phyloP scores from a whole-genome alignment of 202 grass and related monocot genomes.

The Panicum hallii region DNA sequence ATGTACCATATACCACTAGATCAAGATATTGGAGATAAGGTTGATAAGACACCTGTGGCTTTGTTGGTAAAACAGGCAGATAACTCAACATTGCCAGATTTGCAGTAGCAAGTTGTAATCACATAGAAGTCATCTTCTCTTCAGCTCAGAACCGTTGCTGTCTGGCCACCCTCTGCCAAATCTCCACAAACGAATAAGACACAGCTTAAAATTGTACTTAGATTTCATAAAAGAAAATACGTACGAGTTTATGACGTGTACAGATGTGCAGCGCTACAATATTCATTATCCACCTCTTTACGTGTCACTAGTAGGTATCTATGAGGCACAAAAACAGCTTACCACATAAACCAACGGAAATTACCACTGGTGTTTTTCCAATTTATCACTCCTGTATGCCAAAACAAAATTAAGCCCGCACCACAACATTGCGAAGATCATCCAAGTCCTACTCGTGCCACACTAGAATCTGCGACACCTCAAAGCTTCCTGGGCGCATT shows the following conservation, averaged over 20 bases:
- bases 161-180: not conserved
- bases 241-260: not conserved
- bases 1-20: not conserved
- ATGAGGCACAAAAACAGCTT: too few relatives aligned
- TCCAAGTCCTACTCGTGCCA: not conserved
- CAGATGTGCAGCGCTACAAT: not conserved
- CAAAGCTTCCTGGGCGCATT: conserved; percentile 24
- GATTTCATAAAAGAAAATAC: not conserved
- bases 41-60: conserved; percentile 15
- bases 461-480: not conserved
- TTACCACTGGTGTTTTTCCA: not conserved
- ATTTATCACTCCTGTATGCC: not conserved
- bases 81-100: conserved; percentile 8
- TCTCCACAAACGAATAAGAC: not conserved
- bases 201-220: not conserved
- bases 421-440: not conserved
- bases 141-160: not conserved
- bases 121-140: not conserved
- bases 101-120: not conserved
- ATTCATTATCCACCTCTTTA: not conserved
- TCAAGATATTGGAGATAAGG: not conserved
- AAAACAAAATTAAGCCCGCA: not conserved
- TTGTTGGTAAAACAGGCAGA: conserved; percentile 14
- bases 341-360: not conserved
- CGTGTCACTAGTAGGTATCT: not conserved